These are phyloP conservation scores for Nevesoporus exiguus DNA, from an alignment of 768 basidiomycete genomes.

Conservation along the genomic window DNA sequence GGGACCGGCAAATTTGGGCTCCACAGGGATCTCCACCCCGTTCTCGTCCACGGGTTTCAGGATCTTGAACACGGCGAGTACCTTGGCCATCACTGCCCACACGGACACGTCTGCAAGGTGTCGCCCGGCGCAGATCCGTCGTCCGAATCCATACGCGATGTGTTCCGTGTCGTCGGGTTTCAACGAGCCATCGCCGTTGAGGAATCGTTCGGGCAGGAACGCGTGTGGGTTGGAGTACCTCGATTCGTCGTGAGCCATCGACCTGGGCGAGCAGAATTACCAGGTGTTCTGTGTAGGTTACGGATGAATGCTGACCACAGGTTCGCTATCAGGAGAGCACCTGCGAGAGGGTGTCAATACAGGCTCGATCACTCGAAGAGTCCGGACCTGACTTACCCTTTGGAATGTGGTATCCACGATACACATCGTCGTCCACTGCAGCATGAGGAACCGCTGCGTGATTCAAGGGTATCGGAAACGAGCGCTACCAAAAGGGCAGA, in stretches of 20 bases:
- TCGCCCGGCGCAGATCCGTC: background rate
- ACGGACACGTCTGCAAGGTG: background rate
- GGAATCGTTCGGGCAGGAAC: background rate
- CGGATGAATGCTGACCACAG: constrained; percentile 2
- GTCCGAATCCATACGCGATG: background rate
- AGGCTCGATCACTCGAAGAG: background rate
- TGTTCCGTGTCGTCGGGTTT: background rate
- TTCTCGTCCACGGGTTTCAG: background rate
- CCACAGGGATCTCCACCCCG: background rate
- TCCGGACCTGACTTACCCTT: background rate
- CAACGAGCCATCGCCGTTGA: background rate
- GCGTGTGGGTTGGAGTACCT: background rate
- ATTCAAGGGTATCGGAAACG: background rate
- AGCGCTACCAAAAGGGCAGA: background rate
- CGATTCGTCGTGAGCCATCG: background rate
- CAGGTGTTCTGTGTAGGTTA: background rate
- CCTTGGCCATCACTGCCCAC: background rate
- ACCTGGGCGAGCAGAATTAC: background rate
- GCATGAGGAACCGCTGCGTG: background rate
- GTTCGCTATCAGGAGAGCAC: constrained; percentile 2
- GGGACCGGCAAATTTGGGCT: background rate
- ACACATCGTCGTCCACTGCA: background rate
- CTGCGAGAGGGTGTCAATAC: background rate
- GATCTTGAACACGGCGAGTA: background rate
- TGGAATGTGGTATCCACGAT: background rate